Conservation (phyloP, 805 yeast genomes). For the Torulaspora microellipsoides region DNA sequence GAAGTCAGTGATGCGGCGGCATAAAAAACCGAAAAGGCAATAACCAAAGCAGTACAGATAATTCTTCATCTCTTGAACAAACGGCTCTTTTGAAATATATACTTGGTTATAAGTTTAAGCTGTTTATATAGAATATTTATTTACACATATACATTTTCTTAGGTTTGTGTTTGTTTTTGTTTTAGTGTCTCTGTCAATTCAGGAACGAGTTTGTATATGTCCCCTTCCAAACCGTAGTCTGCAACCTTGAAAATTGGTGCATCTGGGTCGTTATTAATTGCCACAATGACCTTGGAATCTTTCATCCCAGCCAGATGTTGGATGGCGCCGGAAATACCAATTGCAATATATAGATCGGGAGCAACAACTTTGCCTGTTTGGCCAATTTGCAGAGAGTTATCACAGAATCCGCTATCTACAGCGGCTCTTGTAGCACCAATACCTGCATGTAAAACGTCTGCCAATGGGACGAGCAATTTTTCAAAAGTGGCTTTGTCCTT, state of each 20-base stretch:
- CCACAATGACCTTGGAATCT: conserved; percentile 89
- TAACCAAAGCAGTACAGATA: too few species aligned
- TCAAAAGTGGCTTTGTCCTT: conserved; percentile 87
- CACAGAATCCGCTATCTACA: conserved; percentile 93
- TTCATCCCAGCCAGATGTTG: conserved; percentile 99
- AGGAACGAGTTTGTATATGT: conserved; percentile 81
- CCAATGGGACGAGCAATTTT: conserved; percentile 70
- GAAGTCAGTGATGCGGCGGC: too few species aligned
- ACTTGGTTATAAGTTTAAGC: too few species aligned
- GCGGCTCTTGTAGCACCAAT: conserved; percentile 98
- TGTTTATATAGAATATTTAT: too few species aligned
- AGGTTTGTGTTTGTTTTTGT: background rate
- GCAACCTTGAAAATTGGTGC: conserved; percentile 91
- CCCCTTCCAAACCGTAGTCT: conserved; percentile 87
- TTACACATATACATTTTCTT: background rate
- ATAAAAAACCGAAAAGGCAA: too few species aligned
- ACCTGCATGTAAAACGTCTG: conserved; percentile 80
- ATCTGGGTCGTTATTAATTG: conserved; percentile 90
- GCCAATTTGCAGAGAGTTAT: conserved; percentile 94
- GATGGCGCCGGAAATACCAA: conserved; percentile 95
- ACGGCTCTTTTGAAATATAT: too few species aligned
- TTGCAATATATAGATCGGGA: conserved; percentile 88
- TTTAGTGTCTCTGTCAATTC: conserved; percentile 72
- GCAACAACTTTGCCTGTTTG: conserved; percentile 98
- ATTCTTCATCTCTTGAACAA: too few species aligned